Evolutionary conservation across 2,329 filamentous ascomycete genomes (phyloP), one percentile per base, ranked within the genome.

Genomic region (Neonectria faginata): DNA sequence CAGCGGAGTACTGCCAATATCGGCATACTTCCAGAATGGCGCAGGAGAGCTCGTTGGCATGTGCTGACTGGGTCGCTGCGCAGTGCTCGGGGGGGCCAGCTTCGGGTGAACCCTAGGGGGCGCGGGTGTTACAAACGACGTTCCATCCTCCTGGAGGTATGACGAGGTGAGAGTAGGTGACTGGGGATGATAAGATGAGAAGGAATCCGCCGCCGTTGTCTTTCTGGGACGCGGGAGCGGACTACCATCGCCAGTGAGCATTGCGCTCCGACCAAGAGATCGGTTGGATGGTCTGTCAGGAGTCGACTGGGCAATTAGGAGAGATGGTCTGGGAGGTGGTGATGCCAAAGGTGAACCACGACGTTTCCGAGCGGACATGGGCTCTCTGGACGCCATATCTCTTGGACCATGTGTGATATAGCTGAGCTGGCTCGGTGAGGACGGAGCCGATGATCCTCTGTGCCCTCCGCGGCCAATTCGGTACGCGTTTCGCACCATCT

Each of bases 21-120:
- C 91, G 44, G 91, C 89, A 78, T 92, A 96, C 77, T 92, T 94
- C 93, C 93, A 97, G 78, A 97, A 96, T 0, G 92, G 92, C 1
- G 93, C 93, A 0, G 93, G 93, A 33, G 91, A 94, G 71, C 91
- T 93, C 50, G 93, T 94, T 36, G 92, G 92, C 87, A 95, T 93
- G 77, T 93, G 92, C 74, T 94, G 91, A 74, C 91, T 94, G 10
- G 93, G 93, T 60, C 92, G 85, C 75, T 94, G 91, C 5, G 91
- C 89, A 6, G 92, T 95, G 73, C 91, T 94, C 0, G 92, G 92
- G 31, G 93, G 93, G 1, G 91, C 92, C 44, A 95, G 85, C 70
- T 87, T 88, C 31, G 92, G 92, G 66, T 92, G 88, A 65, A 93
- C 89, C 55, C 90, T 87, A 48, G 89, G 89, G 8, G 92, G 91